Evolutionary conservation across 208 protist genomes (phyloP).

Genomic region (Porcisia hertigi): DNA sequence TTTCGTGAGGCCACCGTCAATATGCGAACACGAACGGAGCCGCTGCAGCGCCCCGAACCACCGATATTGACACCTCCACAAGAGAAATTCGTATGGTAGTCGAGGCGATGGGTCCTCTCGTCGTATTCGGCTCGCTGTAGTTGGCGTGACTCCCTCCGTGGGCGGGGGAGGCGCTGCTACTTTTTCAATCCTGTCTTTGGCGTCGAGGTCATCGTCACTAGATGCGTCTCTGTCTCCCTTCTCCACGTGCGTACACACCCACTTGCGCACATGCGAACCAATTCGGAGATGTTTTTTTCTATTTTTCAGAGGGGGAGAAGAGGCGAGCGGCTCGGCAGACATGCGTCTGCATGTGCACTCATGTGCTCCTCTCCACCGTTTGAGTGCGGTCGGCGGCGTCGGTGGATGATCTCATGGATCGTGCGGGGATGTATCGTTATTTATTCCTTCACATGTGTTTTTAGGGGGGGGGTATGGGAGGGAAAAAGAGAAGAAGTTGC

Average conservation of each 20-base stretch:
- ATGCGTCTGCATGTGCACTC: neutral
- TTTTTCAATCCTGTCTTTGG: neutral
- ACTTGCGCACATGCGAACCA: neutral
- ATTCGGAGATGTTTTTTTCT: neutral
- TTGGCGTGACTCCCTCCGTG: neutral
- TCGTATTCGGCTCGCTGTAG: neutral
- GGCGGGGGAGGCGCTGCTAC: neutral
- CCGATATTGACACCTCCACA: conserved; percentile 12
- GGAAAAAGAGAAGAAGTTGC: neutral
- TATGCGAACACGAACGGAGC: conserved; percentile 29
- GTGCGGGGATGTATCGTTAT: neutral
- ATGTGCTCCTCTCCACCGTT: neutral
- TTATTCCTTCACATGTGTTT: no score
- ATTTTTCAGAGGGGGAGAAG: neutral
- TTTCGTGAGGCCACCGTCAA: conserved; percentile 71
- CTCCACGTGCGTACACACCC: neutral
- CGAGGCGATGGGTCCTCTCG: no score
- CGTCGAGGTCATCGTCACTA: neutral
- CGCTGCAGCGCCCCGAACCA: conserved; percentile 29
- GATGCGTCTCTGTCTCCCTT: neutral
- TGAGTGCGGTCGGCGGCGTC: neutral
- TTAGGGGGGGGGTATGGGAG: neutral
- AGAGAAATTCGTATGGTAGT: conserved; percentile 5
- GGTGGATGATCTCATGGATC: neutral
- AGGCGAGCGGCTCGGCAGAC: neutral